Percentiles rank a stretch among this genome's conserved stretches.
Conservation (phyloP, 2,329 filamentous ascomycete genomes). For the Ophiostoma pallidulum region DNA sequence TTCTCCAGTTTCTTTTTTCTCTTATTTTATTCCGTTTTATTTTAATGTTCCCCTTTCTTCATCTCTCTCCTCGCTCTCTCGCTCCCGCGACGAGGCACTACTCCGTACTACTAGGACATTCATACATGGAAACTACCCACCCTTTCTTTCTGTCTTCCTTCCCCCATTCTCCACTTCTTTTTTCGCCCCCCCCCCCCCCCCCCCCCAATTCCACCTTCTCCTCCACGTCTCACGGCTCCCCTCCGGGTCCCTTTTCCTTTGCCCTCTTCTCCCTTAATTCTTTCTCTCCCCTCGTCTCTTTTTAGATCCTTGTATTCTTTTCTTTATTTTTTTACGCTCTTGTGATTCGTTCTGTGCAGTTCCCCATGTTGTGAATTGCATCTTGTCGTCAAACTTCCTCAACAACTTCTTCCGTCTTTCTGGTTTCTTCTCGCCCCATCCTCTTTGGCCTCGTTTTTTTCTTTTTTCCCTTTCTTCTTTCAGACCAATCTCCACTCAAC, state of each 20-base stretch:
- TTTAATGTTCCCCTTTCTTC: too few relatives aligned
- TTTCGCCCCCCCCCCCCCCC: not conserved
- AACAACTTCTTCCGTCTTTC: not conserved
- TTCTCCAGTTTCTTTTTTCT: not conserved
- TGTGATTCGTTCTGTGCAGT: not conserved
- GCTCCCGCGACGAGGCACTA: not conserved
- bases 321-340: constrained; percentile 4
- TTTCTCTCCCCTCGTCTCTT: not conserved
- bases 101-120: not conserved
- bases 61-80: too few relatives aligned
- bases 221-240: too few relatives aligned
- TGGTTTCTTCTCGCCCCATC: too few relatives aligned
- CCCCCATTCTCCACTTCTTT: constrained; percentile 12
- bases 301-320: constrained; percentile 4
- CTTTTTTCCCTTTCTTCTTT: constrained; percentile 1
- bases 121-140: constrained; percentile 7
- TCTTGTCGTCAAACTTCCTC: not conserved
- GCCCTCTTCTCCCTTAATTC: not conserved
- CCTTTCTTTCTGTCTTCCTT: not conserved
- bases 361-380: constrained; percentile 1
- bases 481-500: constrained; percentile 17
- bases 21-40: not conserved
- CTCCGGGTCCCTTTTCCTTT: too few relatives aligned
- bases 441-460: too few relatives aligned
- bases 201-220: not conserved